Evolutionary conservation across 331 rosid genomes (phyloP).

Genomic region (Malus hybrid): DNA sequence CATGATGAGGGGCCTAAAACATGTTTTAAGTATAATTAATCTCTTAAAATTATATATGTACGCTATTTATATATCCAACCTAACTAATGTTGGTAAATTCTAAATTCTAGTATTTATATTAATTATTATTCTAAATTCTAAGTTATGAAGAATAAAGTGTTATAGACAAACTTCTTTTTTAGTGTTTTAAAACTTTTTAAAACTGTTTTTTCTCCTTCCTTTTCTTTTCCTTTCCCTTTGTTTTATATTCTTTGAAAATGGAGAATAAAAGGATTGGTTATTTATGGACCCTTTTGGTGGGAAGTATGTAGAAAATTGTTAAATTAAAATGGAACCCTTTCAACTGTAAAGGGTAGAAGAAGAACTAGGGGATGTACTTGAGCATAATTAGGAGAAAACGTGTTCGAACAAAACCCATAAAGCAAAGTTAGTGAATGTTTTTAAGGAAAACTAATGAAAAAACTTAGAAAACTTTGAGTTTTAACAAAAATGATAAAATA

Average conservation of each 20-base stretch:
- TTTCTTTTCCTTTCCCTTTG: constrained; percentile 14
- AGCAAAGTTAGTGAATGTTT: neutral
- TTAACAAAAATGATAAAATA: too few relatives aligned
- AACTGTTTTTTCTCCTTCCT: neutral
- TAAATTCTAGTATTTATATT: too few relatives aligned
- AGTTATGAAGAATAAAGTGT: constrained; percentile 16
- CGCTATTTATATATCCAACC: neutral
- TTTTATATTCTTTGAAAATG: constrained; percentile 25
- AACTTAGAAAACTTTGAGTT: too few relatives aligned
- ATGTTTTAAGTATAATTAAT: neutral
- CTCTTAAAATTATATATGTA: neutral
- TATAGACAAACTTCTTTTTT: constrained; percentile 15
- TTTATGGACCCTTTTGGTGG: constrained; percentile 24
- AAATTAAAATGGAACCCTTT: constrained; percentile 21
- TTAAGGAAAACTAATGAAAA: too few relatives aligned
- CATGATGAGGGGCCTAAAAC: constrained; percentile 1
- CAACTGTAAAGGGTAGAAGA: constrained; percentile 18
- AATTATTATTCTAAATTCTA: neutral
- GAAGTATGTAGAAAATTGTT: constrained; percentile 6
- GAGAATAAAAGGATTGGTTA: constrained; percentile 29
- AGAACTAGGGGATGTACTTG: constrained; percentile 17
- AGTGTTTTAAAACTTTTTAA: neutral
- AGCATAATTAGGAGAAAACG: neutral
- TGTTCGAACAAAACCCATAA: neutral
- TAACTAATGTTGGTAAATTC: neutral